Base-by-base conservation (phyloP, 768 basidiomycete genomes). In the Phlegmacium glaucopus region DNA sequence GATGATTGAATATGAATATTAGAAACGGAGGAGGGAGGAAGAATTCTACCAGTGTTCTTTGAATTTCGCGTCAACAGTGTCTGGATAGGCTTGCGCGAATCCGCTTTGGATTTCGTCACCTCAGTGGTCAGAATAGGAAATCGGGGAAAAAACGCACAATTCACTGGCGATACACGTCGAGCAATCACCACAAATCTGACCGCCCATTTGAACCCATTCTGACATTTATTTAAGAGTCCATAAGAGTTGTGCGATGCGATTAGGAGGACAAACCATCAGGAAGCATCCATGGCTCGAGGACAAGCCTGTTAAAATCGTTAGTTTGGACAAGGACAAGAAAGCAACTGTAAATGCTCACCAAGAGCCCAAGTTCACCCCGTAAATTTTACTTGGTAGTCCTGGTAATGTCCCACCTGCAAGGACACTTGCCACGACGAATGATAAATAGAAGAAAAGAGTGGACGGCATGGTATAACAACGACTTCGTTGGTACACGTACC, bases 201-300 rank as follows among this genome's bases (percentile, higher is more conserved):
- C 88, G 17, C 88, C 89, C 88, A 91, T 90, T 7, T 69, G 61
- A 2, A 64, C 16, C 89, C 88, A 91, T 72, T 76, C 88, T 84
- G 15, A 48, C 4, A 22, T 9, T 16, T 12, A 4, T 18, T 12
- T 38, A 4, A 39, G 29, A 29, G 29, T 11, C n/a, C n/a, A 29
- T 12, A 16, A 16, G 10, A 4, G 6, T 38, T 25, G 3, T n/a
- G 4, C 10, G 29, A 25, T n/a, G n/a, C n/a, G n/a, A n/a, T n/a
- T n/a, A n/a, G n/a, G n/a, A n/a, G n/a, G 15, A 15, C 55, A 2
- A 50, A 83, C 83, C 83, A 62, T 72, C 67, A 8, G 86, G 87
- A 35, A 88, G 71, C 87, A 90, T 90, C 88, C 88, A 90, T n/a
- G 86, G 56, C 57, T 90, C 88, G 5, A 88, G 62, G 0, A 90